phyloP scores from a whole-genome alignment of 2,329 filamentous ascomycete genomes.

The Triangularia verruculosa region DNA sequence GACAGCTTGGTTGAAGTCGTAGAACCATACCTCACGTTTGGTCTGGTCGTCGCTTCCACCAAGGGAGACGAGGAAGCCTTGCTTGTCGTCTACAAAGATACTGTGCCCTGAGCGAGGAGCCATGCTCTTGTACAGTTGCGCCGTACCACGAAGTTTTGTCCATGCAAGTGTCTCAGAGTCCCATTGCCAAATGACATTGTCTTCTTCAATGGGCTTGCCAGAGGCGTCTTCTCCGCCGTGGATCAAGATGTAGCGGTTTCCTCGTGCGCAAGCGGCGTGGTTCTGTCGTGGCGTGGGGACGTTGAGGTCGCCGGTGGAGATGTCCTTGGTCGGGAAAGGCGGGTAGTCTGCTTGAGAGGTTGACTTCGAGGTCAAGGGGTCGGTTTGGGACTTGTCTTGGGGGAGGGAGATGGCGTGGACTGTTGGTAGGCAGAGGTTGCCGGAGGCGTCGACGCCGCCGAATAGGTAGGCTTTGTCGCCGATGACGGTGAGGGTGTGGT shows the following conservation, averaged over 20 bases:
- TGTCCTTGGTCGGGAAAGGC: slow-evolving; percentile 31
- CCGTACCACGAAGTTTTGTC: slow-evolving; percentile 32
- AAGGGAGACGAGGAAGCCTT: slow-evolving; percentile 50
- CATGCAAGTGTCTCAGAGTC: slow-evolving; percentile 37
- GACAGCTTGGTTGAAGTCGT: slow-evolving; percentile 44
- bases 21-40: slow-evolving; percentile 46
- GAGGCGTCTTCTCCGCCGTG: slow-evolving; percentile 36
- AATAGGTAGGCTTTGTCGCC: slow-evolving; percentile 43
- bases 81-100: slow-evolving; percentile 39
- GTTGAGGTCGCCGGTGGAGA: slow-evolving; percentile 27
- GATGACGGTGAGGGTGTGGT: slow-evolving; percentile 52
- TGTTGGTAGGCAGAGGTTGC: slow-evolving; percentile 46
- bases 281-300: slow-evolving; percentile 35
- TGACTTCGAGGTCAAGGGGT: slow-evolving; percentile 36
- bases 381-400: not conserved
- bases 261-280: slow-evolving; percentile 38
- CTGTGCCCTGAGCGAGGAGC: slow-evolving; percentile 33
- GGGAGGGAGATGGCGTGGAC: slow-evolving; percentile 53
- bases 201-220: slow-evolving; percentile 33
- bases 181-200: slow-evolving; percentile 38
- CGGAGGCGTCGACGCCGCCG: slow-evolving; percentile 19
- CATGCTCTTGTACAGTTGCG: slow-evolving; percentile 33
- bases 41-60: slow-evolving; percentile 38
- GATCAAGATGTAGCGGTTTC: slow-evolving; percentile 32
- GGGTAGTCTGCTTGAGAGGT: slow-evolving; percentile 35